Percentiles rank a stretch among this genome's conserved stretches.
Conservation (phyloP, 306 rosid species). For the Elaeagnus macrophylla region DNA sequence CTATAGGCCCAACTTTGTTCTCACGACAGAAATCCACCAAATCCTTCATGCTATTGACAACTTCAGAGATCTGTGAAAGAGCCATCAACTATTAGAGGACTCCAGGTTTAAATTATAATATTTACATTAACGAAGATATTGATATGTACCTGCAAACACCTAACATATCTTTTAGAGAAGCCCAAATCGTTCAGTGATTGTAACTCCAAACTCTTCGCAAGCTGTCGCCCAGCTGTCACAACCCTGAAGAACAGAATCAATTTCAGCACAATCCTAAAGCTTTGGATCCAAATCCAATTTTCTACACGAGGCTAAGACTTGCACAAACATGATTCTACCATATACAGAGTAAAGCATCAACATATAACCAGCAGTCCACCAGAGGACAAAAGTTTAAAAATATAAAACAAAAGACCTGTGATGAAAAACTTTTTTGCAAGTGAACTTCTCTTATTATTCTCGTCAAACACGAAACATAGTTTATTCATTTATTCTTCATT, state of each 20-base stretch:
- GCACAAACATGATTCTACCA: background rate
- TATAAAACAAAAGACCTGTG: no score
- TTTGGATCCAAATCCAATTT: background rate
- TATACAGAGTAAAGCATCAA: no score
- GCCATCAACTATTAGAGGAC: slow-evolving; percentile 8
- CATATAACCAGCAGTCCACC: no score
- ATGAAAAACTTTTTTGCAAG: no score
- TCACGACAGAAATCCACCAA: slow-evolving; percentile 72
- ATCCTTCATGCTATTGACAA: slow-evolving; percentile 94
- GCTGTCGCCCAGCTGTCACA: slow-evolving; percentile 83
- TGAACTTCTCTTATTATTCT: no score
- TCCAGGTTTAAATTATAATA: background rate
- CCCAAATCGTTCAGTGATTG: slow-evolving; percentile 90
- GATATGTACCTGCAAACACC: slow-evolving; percentile 82
- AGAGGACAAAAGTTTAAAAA: no score
- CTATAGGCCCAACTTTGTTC: slow-evolving; percentile 63
- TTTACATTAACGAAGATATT: slow-evolving; percentile 4
- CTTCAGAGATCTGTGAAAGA: slow-evolving; percentile 77
- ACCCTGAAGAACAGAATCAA: slow-evolving; percentile 49
- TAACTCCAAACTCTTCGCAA: slow-evolving; percentile 82
- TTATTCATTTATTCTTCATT: no score
- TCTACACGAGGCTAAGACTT: background rate
- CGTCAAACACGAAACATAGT: no score
- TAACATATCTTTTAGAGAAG: slow-evolving; percentile 92
- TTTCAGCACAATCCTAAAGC: slow-evolving; percentile 7